Evolutionary conservation across 768 basidiomycete species (phyloP).

Genomic region (Amanita muscaria): DNA sequence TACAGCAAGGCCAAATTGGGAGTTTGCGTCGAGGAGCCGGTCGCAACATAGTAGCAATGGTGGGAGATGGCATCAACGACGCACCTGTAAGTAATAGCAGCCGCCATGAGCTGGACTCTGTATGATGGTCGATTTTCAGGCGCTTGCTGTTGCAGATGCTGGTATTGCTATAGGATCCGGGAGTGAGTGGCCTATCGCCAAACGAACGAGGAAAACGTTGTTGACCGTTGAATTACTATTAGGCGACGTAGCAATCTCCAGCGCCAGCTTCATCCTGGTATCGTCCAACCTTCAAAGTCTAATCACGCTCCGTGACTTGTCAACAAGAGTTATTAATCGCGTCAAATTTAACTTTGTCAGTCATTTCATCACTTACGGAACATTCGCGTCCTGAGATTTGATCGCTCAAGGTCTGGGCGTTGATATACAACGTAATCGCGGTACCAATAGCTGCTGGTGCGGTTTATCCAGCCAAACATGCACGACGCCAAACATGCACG

Average conservation of each 20-base stretch:
- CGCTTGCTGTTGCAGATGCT: slow-evolving; percentile 49
- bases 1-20: slow-evolving; percentile 27
- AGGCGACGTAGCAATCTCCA: slow-evolving; percentile 64
- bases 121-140: slow-evolving; percentile 16
- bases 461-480: slow-evolving; percentile 61
- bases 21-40: slow-evolving; percentile 17
- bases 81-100: slow-evolving; percentile 30
- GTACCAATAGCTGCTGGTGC: slow-evolving; percentile 74
- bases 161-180: slow-evolving; percentile 62
- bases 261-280: slow-evolving; percentile 73
- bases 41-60: slow-evolving; percentile 45
- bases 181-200: slow-evolving; percentile 33
- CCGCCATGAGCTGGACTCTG: not conserved
- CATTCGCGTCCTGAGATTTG: too few species aligned
- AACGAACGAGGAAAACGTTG: not conserved
- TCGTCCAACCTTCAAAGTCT: slow-evolving; percentile 56
- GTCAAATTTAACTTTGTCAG: slow-evolving; percentile 73
- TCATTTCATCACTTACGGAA: slow-evolving; percentile 15
- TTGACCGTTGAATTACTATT: slow-evolving; percentile 11
- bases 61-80: slow-evolving; percentile 60
- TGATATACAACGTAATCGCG: slow-evolving; percentile 56
- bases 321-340: slow-evolving; percentile 55
- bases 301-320: slow-evolving; percentile 53
- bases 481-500: too few species aligned
- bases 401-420: slow-evolving; percentile 49